Conservation (phyloP, 2,329 filamentous ascomycete species). For the Pestalotiopsis sp. region DNA sequence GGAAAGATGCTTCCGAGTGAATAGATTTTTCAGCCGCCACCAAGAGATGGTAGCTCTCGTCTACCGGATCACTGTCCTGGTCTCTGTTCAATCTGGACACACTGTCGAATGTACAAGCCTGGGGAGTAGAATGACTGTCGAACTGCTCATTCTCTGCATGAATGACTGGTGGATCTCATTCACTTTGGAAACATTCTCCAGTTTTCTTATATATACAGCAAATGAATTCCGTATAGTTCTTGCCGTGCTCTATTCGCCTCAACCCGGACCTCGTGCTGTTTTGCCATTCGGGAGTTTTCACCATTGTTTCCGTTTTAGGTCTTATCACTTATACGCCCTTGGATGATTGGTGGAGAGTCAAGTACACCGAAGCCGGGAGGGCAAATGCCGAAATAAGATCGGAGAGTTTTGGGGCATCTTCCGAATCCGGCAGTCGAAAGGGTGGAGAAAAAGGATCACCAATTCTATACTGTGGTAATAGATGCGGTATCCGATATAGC, state of each 20-base stretch:
- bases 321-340: not conserved
- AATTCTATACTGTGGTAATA: no score
- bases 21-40: not conserved
- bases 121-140: no score
- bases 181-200: no score
- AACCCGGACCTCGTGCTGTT: no score
- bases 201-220: no score
- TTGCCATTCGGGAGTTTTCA: no score
- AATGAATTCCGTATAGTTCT: no score
- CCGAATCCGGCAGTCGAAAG: not conserved
- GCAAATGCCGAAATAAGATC: not conserved
- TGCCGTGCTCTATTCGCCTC: no score
- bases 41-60: not conserved
- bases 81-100: not conserved
- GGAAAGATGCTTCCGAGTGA: not conserved
- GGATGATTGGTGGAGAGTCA: not conserved
- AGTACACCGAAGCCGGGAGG: not conserved
- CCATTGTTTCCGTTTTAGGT: not conserved
- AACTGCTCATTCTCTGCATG: no score
- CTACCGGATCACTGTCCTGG: not conserved
- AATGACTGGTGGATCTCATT: no score
- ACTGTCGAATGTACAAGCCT: not conserved
- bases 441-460: not conserved
- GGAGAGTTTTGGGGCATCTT: not conserved
- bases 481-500: not conserved